phyloP scores from a whole-genome alignment of 495 filamentous ascomycete species.

The Daldinia bambusicola region DNA sequence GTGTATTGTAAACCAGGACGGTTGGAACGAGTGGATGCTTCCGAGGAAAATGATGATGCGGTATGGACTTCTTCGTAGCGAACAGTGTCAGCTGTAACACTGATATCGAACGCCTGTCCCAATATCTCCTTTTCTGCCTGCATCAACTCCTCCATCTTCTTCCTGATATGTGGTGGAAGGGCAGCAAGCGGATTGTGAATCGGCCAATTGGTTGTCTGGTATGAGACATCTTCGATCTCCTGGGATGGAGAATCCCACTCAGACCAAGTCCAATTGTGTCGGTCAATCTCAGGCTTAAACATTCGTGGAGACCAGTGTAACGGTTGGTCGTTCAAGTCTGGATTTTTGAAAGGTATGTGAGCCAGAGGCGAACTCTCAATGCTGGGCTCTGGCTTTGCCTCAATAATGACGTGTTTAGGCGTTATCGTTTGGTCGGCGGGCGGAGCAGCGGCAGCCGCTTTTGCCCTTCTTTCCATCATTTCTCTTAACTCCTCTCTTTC shows the following conservation, averaged over 20 bases:
- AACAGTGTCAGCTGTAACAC: slow-evolving; percentile 16
- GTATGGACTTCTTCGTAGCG: slow-evolving; percentile 24
- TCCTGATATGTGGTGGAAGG: slow-evolving; percentile 18
- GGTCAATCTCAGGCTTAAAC: slow-evolving; percentile 37
- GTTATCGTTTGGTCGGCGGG: slow-evolving; percentile 1
- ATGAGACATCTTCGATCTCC: slow-evolving; percentile 34
- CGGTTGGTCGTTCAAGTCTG: slow-evolving; percentile 26
- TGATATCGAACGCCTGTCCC: neutral
- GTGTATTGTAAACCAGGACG: neutral
- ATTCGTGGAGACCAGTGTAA: slow-evolving; percentile 39
- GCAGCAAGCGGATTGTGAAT: slow-evolving; percentile 9
- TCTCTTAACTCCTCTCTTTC: too few relatives aligned
- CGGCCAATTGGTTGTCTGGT: slow-evolving; percentile 25
- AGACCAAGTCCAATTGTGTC: slow-evolving; percentile 40
- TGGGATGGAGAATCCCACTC: slow-evolving; percentile 39
- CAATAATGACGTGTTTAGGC: slow-evolving; percentile 11
- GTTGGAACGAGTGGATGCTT: slow-evolving; percentile 3
- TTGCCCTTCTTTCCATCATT: neutral
- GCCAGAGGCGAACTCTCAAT: neutral
- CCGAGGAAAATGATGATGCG: slow-evolving; percentile 14
- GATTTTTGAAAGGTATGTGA: slow-evolving; percentile 33
- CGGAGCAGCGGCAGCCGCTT: neutral
- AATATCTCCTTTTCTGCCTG: slow-evolving; percentile 5
- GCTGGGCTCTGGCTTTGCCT: slow-evolving; percentile 14
- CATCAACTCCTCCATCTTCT: slow-evolving; percentile 12